Evolutionary conservation across 768 basidiomycete species (phyloP).

Genomic region (Suillus subalutaceus): DNA sequence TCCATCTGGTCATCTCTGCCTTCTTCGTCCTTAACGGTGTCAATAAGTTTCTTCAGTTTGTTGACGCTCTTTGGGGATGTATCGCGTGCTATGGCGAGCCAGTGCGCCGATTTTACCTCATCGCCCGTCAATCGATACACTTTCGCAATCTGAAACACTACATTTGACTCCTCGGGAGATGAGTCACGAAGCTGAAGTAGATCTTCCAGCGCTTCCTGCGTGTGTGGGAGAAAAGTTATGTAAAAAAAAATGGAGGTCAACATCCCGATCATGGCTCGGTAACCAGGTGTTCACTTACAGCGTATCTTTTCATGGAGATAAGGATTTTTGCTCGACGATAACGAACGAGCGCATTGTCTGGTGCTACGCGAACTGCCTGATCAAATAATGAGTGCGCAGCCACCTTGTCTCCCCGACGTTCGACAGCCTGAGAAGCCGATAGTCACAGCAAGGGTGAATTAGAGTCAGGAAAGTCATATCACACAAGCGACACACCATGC

Average conservation of each 20-base stretch:
- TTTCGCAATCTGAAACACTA: constrained; percentile 94
- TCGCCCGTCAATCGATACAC: constrained; percentile 84
- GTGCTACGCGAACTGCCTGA: constrained; percentile 74
- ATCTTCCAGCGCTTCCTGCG: constrained; percentile 78
- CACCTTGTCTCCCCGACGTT: constrained; percentile 77
- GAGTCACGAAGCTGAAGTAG: constrained; percentile 77
- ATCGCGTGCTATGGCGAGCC: constrained; percentile 90
- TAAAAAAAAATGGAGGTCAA: constrained; percentile 20
- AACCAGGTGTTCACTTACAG: constrained; percentile 52
- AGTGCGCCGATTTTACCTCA: constrained; percentile 76
- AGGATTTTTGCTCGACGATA: constrained; percentile 94
- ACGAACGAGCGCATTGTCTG: constrained; percentile 89
- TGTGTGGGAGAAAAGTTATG: constrained; percentile 26
- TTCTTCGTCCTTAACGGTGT: constrained; percentile 65
- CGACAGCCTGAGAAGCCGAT: constrained; percentile 67
- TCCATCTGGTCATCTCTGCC: constrained; percentile 70
- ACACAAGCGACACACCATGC: constrained; percentile 72
- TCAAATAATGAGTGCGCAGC: constrained; percentile 82
- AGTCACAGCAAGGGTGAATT: constrained; percentile 10
- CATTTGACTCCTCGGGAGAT: constrained; percentile 95
- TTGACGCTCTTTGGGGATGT: constrained; percentile 88
- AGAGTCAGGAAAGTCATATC: constrained; percentile 23
- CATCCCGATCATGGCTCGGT: constrained; percentile 32
- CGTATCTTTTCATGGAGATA: constrained; percentile 80
- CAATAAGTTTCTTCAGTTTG: constrained; percentile 81